Percentiles rank a stretch among this genome's conserved stretches.
Evolutionary conservation across 106 monocot genomes (phyloP).

Genomic region (Acorus gramineus): DNA sequence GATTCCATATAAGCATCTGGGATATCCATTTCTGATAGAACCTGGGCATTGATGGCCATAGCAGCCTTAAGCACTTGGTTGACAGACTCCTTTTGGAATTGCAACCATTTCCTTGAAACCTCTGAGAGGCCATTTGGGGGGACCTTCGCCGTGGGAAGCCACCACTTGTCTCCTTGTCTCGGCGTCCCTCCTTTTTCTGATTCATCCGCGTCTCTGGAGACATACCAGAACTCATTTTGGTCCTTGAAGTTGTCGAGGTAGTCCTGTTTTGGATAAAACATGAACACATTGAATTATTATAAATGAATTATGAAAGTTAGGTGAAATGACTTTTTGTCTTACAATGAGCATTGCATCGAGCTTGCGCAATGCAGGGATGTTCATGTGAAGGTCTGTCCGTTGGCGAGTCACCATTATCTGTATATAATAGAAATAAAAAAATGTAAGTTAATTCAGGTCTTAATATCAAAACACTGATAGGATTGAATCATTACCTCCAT

Average conservation of each 20-base stretch:
- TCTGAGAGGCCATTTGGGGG: slow-evolving; percentile 14
- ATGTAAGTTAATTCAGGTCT: neutral
- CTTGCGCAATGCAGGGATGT: slow-evolving; percentile 69
- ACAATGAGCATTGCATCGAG: slow-evolving; percentile 81
- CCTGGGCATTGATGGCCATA: slow-evolving; percentile 18
- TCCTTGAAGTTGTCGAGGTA: neutral
- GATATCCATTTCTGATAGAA: slow-evolving; percentile 17
- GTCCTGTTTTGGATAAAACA: no score
- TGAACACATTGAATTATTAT: no score
- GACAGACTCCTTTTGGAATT: slow-evolving; percentile 17
- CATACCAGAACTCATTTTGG: slow-evolving; percentile 20
- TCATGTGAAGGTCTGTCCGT: slow-evolving; percentile 62
- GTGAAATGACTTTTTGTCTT: slow-evolving; percentile 11
- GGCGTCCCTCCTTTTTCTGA: neutral
- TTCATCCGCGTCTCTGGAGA: slow-evolving; percentile 5
- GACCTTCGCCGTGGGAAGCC: slow-evolving; percentile 15
- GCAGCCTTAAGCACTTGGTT: slow-evolving; percentile 18
- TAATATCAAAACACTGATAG: neutral
- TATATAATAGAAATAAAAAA: neutral
- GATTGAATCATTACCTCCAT: slow-evolving; percentile 43
- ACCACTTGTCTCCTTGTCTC: slow-evolving; percentile 16
- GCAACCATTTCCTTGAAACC: slow-evolving; percentile 12
- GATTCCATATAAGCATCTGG: slow-evolving; percentile 18
- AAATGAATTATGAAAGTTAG: neutral
- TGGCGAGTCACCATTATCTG: slow-evolving; percentile 80